Conservation (phyloP, 371 early-diverging fungal genomes). For the Mucor velutinosus region DNA sequence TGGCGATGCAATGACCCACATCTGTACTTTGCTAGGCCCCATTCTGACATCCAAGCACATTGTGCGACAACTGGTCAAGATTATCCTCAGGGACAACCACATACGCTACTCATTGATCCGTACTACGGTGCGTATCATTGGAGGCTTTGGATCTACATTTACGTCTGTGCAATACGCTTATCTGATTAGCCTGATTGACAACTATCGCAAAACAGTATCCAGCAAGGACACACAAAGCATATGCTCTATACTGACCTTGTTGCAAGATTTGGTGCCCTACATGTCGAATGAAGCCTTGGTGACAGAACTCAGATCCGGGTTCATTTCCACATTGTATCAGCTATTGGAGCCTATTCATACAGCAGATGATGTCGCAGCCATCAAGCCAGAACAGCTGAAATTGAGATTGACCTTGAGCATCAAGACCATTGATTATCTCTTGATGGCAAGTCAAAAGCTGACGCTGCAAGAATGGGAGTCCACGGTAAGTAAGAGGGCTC, state of each 20-base stretch:
- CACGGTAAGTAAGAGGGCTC: constrained; percentile 35
- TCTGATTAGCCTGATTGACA: constrained; percentile 53
- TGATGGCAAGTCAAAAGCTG: constrained; percentile 52
- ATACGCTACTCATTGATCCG: constrained; percentile 42
- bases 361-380: constrained; percentile 7
- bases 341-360: constrained; percentile 41
- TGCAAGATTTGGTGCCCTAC: constrained; percentile 44
- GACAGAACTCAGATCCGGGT: constrained; percentile 54
- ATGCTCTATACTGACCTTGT: constrained; percentile 36
- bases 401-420: constrained; percentile 55
- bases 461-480: constrained; percentile 60
- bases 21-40: constrained; percentile 59
- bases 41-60: constrained; percentile 67
- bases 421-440: constrained; percentile 56
- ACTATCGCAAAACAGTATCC: constrained; percentile 21
- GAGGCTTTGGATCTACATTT: constrained; percentile 68
- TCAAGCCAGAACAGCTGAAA: constrained; percentile 17
- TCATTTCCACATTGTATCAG: constrained; percentile 42
- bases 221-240: constrained; percentile 30
- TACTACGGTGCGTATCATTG: constrained; percentile 51
- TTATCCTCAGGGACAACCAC: constrained; percentile 53
- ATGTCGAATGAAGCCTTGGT: constrained; percentile 44
- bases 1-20: constrained; percentile 53
- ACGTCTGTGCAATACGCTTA: constrained; percentile 63
- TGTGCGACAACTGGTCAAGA: constrained; percentile 61